phyloP scores from a whole-genome alignment of 2,329 filamentous ascomycete genomes.

The Diaporthe longicolla region DNA sequence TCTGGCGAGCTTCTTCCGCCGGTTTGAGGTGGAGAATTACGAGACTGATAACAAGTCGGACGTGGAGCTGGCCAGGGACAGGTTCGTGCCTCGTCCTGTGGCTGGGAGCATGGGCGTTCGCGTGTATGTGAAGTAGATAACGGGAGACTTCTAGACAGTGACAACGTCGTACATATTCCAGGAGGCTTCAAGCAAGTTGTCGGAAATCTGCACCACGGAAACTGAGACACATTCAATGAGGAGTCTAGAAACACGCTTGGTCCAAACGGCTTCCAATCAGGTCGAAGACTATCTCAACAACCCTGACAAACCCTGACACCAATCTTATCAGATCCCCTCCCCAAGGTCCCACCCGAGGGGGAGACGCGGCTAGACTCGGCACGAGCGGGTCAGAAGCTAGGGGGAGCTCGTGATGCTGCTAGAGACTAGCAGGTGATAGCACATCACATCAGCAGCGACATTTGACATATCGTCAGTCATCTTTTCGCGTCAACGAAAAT shows the following conservation, averaged over 20 bases:
- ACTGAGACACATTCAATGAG: too few species aligned
- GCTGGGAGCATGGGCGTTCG: background rate
- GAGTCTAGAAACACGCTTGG: too few species aligned
- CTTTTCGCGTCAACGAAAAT: constrained; percentile 10
- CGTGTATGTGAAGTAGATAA: background rate
- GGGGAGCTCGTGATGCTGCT: constrained; percentile 20
- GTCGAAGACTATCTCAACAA: too few species aligned
- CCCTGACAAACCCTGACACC: background rate
- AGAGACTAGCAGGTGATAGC: background rate
- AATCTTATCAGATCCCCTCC: background rate
- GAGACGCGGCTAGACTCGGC: constrained; percentile 23
- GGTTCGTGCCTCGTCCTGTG: constrained; percentile 5
- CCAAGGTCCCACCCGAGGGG: background rate
- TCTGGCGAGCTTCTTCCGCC: constrained; percentile 23
- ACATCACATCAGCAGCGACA: background rate
- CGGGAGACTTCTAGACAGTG: too few species aligned
- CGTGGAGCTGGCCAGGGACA: constrained; percentile 14
- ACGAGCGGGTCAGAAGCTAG: background rate
- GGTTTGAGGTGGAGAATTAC: constrained; percentile 9
- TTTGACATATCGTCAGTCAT: background rate
- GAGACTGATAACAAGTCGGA: background rate
- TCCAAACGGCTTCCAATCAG: too few species aligned
- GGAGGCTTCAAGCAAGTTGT: too few species aligned
- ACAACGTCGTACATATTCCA: too few species aligned
- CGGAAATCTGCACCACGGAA: too few species aligned